Conservation (phyloP, 2,329 filamentous ascomycete species). For the Drechslera avenae region DNA sequence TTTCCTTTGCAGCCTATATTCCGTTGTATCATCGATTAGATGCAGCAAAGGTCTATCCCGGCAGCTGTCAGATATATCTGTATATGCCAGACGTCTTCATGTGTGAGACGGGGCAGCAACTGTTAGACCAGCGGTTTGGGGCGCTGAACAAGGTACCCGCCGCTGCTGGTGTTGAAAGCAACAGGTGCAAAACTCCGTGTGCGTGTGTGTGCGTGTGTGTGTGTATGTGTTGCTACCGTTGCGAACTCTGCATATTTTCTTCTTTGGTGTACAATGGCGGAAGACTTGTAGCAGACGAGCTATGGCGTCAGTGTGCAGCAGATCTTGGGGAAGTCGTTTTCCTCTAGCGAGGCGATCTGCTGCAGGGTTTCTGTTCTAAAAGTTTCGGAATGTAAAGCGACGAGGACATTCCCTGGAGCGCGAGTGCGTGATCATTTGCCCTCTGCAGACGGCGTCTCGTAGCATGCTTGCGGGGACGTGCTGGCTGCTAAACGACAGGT, state of each 20-base stretch:
- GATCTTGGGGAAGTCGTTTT: slow-evolving; percentile 8
- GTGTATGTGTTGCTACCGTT: too few species aligned
- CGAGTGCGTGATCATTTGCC: not conserved
- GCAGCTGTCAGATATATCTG: too few species aligned
- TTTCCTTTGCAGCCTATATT: too few species aligned
- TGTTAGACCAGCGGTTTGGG: not conserved
- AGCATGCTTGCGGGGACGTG: not conserved
- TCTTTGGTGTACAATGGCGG: too few species aligned
- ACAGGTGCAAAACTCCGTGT: not conserved
- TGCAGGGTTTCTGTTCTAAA: slow-evolving; percentile 5
- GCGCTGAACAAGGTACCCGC: slow-evolving; percentile 4
- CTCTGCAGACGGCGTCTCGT: slow-evolving; percentile 1
- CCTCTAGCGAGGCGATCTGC: slow-evolving; percentile 20
- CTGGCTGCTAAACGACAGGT: not conserved
- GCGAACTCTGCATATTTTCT: not conserved
- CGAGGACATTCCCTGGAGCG: slow-evolving; percentile 2
- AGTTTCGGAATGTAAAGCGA: not conserved
- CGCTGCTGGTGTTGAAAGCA: not conserved
- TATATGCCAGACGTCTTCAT: too few species aligned
- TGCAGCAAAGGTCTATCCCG: too few species aligned
- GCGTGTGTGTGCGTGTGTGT: too few species aligned
- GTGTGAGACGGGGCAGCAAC: not conserved
- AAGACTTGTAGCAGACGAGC: not conserved
- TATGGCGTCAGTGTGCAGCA: slow-evolving; percentile 23
- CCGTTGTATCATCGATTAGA: too few species aligned